These are phyloP conservation scores for Phaeosphaeria sp. DNA, from an alignment of 2,329 filamentous ascomycete genomes.

Conservation along the genomic window DNA sequence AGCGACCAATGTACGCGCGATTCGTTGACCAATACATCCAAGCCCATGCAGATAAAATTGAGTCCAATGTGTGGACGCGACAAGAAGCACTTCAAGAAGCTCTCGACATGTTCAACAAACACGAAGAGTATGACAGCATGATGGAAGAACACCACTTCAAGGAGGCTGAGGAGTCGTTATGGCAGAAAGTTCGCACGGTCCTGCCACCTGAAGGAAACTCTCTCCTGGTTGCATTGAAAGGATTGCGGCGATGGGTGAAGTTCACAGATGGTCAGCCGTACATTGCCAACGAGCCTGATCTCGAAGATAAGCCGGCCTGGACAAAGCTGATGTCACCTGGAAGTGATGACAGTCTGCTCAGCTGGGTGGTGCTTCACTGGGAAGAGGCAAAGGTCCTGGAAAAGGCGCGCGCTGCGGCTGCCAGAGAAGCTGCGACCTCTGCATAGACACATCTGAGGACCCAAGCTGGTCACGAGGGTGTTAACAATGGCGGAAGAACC, in stretches of 20 bases:
- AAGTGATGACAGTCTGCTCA: constrained; percentile 21
- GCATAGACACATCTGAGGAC: background rate
- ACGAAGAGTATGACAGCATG: constrained; percentile 54
- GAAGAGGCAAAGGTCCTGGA: constrained; percentile 36
- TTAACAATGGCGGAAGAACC: too few relatives aligned
- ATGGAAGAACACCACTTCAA: constrained; percentile 49
- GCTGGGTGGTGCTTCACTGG: constrained; percentile 44
- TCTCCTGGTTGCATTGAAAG: constrained; percentile 31
- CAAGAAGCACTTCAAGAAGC: constrained; percentile 61
- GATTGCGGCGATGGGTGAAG: constrained; percentile 44
- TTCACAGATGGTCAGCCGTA: constrained; percentile 31
- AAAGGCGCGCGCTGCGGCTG: constrained; percentile 27
- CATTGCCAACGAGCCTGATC: constrained; percentile 20
- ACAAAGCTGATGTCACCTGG: constrained; percentile 14
- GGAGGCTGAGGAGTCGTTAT: constrained; percentile 49
- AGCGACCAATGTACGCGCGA: constrained; percentile 63
- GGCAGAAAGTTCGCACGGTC: constrained; percentile 53
- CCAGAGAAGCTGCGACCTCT: constrained; percentile 12
- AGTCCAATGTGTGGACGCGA: constrained; percentile 39
- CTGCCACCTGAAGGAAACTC: constrained; percentile 36
- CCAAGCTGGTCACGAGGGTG: too few relatives aligned
- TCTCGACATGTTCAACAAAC: constrained; percentile 59
- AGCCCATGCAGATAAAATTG: constrained; percentile 51
- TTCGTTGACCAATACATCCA: constrained; percentile 73
- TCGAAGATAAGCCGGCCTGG: constrained; percentile 31